Base-by-base conservation (phyloP, 2,329 filamentous ascomycete genomes). In the Botryosphaeria dothidea region DNA sequence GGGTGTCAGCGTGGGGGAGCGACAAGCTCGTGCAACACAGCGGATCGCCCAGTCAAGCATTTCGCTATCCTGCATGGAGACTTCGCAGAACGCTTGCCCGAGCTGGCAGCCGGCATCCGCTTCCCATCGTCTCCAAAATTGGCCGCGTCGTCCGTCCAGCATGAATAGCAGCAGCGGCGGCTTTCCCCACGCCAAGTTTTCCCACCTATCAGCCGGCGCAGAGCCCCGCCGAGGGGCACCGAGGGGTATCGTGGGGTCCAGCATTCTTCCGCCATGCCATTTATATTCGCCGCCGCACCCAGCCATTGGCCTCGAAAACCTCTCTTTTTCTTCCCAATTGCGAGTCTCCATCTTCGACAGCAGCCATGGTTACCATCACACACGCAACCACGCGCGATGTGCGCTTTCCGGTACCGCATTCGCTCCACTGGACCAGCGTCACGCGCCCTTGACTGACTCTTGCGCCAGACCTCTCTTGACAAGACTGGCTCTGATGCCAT, bases 401-500 rank as follows among this genome's bases (percentile, higher is more conserved):
- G 52, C 77, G 81, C 66, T 83, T 83, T 69, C 81, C 81, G 36
- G 80, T 82, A 72, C 58, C 77, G 70, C 61, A 11, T 1, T 11
- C 31, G 3, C n/a, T 23, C 17, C 3, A 23, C 49, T 11, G 51
- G 15, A 13, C 41, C 41, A n/a, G 23, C 13, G 15, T 54, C 49
- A 45, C 34, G 34, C 36, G 45, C 31, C 8, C 21, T 13, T 4
- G 4, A 43, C 52, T 54, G 36, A 65, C 25, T 43, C 51, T 38
- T 9, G 25, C 36, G 51, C 11, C 66, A 86, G 78, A 97, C 93
- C n/a, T 97, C 93, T 45, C 88, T 97, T 67, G 92, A 96, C 80
- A 95, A 94, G 82, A 96, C 92, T n/a, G 93, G 93, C 72, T 96
- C 92, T 8, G 93, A 97, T 86, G 93, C 92, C 73, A 97, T 97